Percentiles rank a stretch among this genome's conserved stretches.
Conservation (phyloP, 139 green algal genomes). For the Chlamydomonas eustigma region DNA sequence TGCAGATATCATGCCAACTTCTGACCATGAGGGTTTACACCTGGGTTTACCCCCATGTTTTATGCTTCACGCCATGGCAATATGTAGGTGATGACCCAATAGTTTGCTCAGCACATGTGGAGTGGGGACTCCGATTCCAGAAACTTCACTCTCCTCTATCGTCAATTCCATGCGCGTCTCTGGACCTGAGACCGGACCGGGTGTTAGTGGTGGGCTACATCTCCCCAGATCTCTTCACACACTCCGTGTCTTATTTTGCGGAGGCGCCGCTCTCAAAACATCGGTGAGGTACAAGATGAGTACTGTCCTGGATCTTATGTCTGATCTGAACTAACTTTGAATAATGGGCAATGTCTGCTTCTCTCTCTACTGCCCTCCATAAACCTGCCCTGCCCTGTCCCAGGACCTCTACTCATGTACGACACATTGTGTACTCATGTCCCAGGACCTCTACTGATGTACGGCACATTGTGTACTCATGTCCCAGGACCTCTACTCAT, state of each 20-base stretch:
- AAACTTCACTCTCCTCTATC: conserved; percentile 45
- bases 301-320: too few species aligned
- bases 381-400: neutral
- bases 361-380: too few species aligned
- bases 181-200: conserved; percentile 11
- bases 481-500: neutral
- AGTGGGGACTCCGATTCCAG: conserved; percentile 75
- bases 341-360: too few species aligned
- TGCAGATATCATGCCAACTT: too few species aligned
- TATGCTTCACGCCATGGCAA: too few species aligned
- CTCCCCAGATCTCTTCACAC: conserved; percentile 93
- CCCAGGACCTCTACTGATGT: neutral
- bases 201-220: conserved; percentile 83
- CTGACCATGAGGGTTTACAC: too few species aligned
- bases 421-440: neutral
- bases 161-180: neutral
- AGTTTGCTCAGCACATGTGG: conserved; percentile 73
- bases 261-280: conserved; percentile 85
- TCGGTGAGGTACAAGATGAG: too few species aligned
- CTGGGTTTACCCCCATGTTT: too few species aligned
- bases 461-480: neutral
- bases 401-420: neutral
- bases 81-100: conserved; percentile 66
- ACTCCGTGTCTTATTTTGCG: conserved; percentile 96
- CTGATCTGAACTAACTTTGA: too few species aligned